Evolutionary conservation across 2,329 filamentous ascomycete genomes (phyloP).

Genomic region (Albifimbria verrucaria): DNA sequence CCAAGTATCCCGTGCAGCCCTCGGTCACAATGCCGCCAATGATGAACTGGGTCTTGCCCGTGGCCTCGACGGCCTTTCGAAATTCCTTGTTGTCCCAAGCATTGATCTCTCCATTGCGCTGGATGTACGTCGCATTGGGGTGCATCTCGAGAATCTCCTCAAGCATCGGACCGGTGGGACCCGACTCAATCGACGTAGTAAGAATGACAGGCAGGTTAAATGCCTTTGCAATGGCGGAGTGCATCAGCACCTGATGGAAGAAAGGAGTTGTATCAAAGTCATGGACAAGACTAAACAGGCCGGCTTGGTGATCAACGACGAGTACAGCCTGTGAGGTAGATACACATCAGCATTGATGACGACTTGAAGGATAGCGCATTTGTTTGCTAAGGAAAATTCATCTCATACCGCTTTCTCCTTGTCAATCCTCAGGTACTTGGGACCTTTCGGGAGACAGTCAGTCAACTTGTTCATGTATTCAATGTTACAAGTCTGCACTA

Average conservation of each 20-base stretch:
- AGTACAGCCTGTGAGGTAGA: not conserved
- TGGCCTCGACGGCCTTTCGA: not conserved
- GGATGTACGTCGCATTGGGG: not conserved
- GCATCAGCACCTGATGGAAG: not conserved
- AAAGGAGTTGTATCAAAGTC: not conserved
- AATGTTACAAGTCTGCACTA: not conserved
- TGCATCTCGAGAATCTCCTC: not conserved
- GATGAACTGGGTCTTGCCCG: constrained; percentile 1
- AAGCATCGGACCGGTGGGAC: not conserved
- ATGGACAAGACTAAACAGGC: constrained; percentile 2
- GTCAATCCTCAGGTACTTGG: not conserved
- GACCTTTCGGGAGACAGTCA: not conserved
- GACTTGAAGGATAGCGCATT: not conserved
- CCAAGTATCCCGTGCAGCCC: constrained; percentile 50
- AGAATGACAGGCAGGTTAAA: not conserved
- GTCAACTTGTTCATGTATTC: not conserved
- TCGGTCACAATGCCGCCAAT: constrained; percentile 6
- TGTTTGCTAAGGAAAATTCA: not conserved
- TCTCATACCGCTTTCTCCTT: not conserved
- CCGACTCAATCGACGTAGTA: not conserved
- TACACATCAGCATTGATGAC: not conserved
- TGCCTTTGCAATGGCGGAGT: not conserved
- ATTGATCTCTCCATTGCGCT: not conserved
- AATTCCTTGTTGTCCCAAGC: not conserved
- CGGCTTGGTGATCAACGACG: constrained; percentile 1